These are phyloP conservation scores for Crithidia brevicula DNA, from an alignment of 208 protist species.

Conservation along the genomic window DNA sequence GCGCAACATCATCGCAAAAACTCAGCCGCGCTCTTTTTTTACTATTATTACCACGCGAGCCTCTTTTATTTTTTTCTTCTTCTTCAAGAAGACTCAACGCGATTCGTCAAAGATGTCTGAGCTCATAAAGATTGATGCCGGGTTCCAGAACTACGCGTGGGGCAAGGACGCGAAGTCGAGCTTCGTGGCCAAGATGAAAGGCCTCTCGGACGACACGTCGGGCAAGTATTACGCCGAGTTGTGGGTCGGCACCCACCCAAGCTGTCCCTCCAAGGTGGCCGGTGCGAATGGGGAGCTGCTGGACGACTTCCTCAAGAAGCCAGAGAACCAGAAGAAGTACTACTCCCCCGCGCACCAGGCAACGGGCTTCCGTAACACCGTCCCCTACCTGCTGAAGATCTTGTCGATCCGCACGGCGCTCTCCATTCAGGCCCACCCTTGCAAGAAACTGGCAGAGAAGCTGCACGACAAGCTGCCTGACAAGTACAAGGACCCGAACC, in stretches of 20 bases:
- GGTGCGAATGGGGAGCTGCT: conserved; percentile 51
- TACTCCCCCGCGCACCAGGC: conserved; percentile 62
- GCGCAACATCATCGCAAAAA: too few species aligned
- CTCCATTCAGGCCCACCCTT: conserved; percentile 98
- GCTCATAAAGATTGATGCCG: conserved; percentile 62
- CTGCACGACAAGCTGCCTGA: conserved; percentile 90
- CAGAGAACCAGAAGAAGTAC: conserved; percentile 44
- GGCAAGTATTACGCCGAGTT: conserved; percentile 93
- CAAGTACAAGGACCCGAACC: conserved; percentile 98
- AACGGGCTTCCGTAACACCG: conserved; percentile 59
- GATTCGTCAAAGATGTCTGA: conserved; percentile 34
- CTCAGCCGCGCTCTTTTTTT: too few species aligned
- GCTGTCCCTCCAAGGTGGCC: conserved; percentile 77
- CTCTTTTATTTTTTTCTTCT: conserved; percentile 1
- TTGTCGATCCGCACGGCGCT: conserved; percentile 96
- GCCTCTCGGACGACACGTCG: conserved; percentile 45
- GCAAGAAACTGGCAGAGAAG: conserved; percentile 92
- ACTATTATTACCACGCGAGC: background rate
- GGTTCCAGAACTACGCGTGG: conserved; percentile 88
- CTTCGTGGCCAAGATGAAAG: conserved; percentile 85
- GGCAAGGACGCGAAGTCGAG: conserved; percentile 80
- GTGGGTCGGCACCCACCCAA: conserved; percentile 98
- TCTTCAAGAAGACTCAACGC: too few species aligned
- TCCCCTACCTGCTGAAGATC: conserved; percentile 98
- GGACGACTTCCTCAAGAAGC: conserved; percentile 56